Evolutionary conservation across 2,329 filamentous ascomycete genomes (phyloP).

Genomic region (Rugonectria rugulosa): DNA sequence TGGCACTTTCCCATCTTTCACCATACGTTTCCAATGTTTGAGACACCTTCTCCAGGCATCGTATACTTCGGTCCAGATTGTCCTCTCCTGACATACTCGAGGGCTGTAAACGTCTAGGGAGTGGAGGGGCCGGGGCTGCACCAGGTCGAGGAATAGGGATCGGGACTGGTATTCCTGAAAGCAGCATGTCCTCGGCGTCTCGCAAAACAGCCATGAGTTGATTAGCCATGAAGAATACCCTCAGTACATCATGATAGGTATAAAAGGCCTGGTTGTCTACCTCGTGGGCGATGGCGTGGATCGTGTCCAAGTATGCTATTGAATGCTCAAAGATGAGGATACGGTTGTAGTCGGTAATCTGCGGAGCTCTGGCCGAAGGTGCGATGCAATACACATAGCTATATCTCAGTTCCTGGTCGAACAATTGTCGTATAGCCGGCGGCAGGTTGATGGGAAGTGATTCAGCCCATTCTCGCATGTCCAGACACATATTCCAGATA

Average conservation of each 20-base stretch:
- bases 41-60: conserved; percentile 61
- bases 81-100: conserved; percentile 50
- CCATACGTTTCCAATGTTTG: conserved; percentile 65
- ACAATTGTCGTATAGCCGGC: conserved; percentile 73
- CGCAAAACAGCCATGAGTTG: conserved; percentile 69
- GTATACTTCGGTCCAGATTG: conserved; percentile 63
- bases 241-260: conserved; percentile 87
- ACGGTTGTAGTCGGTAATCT: conserved; percentile 78
- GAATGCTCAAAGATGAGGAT: conserved; percentile 86
- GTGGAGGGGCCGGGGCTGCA: conserved; percentile 59
- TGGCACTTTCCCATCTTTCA: conserved; percentile 65
- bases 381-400: conserved; percentile 91
- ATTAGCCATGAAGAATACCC: conserved; percentile 77
- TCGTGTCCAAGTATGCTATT: conserved; percentile 79
- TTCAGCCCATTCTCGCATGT: conserved; percentile 83
- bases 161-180: conserved; percentile 57
- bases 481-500: conserved; percentile 77
- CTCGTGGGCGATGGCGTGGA: conserved; percentile 72
- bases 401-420: conserved; percentile 89
- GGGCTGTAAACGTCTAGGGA: conserved; percentile 54
- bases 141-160: conserved; percentile 55
- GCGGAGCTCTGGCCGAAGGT: conserved; percentile 76
- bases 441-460: conserved; percentile 73
- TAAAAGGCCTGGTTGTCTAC: conserved; percentile 71
- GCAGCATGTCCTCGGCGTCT: conserved; percentile 63